Conservation (phyloP, 1,284 basidiomycete species). For the Trametes hirsuta region DNA sequence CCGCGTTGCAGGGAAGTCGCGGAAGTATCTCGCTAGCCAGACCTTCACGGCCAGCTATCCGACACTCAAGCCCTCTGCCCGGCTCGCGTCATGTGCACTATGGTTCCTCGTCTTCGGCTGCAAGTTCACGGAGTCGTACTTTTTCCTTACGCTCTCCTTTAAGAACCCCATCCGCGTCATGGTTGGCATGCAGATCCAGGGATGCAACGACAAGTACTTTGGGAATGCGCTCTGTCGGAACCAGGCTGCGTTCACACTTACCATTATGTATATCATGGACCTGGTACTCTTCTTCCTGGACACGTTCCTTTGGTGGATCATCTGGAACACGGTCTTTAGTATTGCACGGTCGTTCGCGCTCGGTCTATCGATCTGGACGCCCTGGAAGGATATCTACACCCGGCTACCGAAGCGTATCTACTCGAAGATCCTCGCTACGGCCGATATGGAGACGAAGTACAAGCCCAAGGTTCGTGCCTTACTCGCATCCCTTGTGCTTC, state of each 20-base stretch:
- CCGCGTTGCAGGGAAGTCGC: slow-evolving; percentile 88
- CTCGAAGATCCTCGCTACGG: slow-evolving; percentile 88
- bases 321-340: slow-evolving; percentile 96
- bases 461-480: slow-evolving; percentile 77
- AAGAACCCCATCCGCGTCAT: slow-evolving; percentile 87
- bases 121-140: slow-evolving; percentile 95
- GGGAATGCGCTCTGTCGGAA: slow-evolving; percentile 82
- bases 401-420: slow-evolving; percentile 94
- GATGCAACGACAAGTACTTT: slow-evolving; percentile 84
- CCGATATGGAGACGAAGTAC: slow-evolving; percentile 95
- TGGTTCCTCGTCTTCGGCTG: slow-evolving; percentile 93
- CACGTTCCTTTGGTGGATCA: slow-evolving; percentile 97
- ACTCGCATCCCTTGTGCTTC: not conserved
- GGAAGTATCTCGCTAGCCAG: slow-evolving; percentile 94
- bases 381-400: slow-evolving; percentile 94
- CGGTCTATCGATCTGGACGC: slow-evolving; percentile 95
- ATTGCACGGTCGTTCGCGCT: slow-evolving; percentile 89
- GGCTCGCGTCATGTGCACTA: slow-evolving; percentile 75
- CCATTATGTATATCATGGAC: slow-evolving; percentile 98
- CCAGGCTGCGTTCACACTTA: slow-evolving; percentile 89
- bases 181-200: slow-evolving; percentile 91
- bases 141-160: slow-evolving; percentile 95
- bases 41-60: slow-evolving; percentile 97
- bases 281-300: slow-evolving; percentile 94
- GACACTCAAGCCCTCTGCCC: slow-evolving; percentile 56